Evolutionary conservation across 192 early-diverging fungal species (phyloP), one percentile per base, ranked within the genome.

Genomic region (Cetraspora pellucida): DNA sequence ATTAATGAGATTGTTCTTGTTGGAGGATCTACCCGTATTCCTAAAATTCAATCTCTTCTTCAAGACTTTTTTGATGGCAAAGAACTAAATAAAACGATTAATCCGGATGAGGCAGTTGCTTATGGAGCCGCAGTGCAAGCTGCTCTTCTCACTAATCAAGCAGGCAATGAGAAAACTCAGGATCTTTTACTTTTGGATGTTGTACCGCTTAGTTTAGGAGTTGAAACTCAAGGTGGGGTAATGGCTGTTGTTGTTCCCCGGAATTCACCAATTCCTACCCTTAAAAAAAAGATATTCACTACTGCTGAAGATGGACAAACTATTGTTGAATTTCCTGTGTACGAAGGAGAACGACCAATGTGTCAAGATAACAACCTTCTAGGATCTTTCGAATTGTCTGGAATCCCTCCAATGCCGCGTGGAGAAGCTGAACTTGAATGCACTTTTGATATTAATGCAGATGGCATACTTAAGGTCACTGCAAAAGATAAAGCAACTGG

Each of bases 71-170:
- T 95, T 77, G 86, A 90, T 81, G 91, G 90, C 74, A 93, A 93
- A 89, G 87, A 91, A 85, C 82, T 87, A 71, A 92, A 89, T 86
- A 93, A 92, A 88, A 88, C 90, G 60, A 96, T 96, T 89, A 96
- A 98, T 91, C 96, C 95, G 78, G 95, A 96, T 87, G 96, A 97
- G 85, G 94, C 94, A 57, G 94, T 97, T 49, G 95, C 94, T 71
- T 94, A 94, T 82, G 95, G 95, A 84, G 94, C 95, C 69, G 95
- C 94, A 64, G 93, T 96, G 52, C 94, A 95, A 89, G 95, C 87
- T 28, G 93, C 89, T 28, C 87, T 95, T 75, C 86, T 95, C 52
- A 89, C 90, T 57, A 87, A 87, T 82, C 88, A 88, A 59, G 85
- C 88, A 60, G 85, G 83, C 76, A 81, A 86, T 60, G 82, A 84